Evolutionary conservation across 1,139 yeast genomes (phyloP).

Genomic region (Neolecta irregularis): DNA sequence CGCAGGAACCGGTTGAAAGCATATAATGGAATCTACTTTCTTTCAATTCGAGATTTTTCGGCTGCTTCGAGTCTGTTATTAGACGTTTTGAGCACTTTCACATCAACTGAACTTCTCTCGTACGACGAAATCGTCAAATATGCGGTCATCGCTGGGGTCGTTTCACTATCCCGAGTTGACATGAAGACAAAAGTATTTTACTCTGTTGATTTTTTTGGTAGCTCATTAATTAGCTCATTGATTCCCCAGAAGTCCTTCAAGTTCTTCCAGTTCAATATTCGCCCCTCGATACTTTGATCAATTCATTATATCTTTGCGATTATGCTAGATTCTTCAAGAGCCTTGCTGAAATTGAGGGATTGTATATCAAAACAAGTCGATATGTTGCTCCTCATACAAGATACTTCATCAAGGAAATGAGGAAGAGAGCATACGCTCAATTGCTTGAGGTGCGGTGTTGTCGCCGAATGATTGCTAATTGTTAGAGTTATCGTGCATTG

Average conservation of each 20-base stretch:
- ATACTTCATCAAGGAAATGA: constrained; percentile 77
- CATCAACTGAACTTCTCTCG: constrained; percentile 81
- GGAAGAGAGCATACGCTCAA: constrained; percentile 91
- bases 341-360: constrained; percentile 63
- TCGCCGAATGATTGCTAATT: not conserved
- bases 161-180: constrained; percentile 69
- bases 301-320: constrained; percentile 78
- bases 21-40: constrained; percentile 65
- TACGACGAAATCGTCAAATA: constrained; percentile 84
- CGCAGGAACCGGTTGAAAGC: constrained; percentile 90
- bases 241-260: constrained; percentile 84
- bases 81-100: constrained; percentile 87
- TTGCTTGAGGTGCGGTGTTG: constrained; percentile 39
- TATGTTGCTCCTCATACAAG: constrained; percentile 67
- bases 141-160: constrained; percentile 73
- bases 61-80: constrained; percentile 74
- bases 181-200: constrained; percentile 43
- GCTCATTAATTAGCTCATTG: constrained; percentile 37
- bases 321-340: constrained; percentile 68
- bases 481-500: constrained; percentile 64
- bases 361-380: constrained; percentile 56
- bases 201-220: not conserved
- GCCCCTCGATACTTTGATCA: constrained; percentile 70
- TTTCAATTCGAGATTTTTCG: constrained; percentile 72
- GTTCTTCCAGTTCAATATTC: constrained; percentile 56